A percentile compares a stretch with the other conserved stretches of the same genome.
Conservation (phyloP, 2,329 filamentous ascomycete species). For the Septoria petroselini region DNA sequence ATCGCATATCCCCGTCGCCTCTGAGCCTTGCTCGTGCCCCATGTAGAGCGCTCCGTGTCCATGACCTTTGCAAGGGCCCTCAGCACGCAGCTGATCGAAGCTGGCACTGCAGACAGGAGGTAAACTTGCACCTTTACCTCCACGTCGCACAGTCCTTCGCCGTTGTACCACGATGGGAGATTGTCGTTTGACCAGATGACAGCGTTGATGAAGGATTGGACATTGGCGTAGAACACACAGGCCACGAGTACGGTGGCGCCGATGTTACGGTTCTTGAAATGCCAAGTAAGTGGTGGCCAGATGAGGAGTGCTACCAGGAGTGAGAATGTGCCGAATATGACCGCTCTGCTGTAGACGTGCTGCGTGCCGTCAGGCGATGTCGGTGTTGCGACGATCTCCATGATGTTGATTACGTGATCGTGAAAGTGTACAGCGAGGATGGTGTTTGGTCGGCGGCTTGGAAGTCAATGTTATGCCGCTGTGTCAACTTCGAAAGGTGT, state of each 20-base stretch:
- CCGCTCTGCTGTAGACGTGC: slow-evolving; percentile 28
- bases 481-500: slow-evolving; percentile 14
- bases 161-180: slow-evolving; percentile 55
- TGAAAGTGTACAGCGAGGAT: background rate
- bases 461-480: background rate
- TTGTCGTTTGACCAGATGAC: slow-evolving; percentile 63
- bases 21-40: slow-evolving; percentile 51
- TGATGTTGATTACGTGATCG: background rate
- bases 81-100: slow-evolving; percentile 57
- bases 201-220: slow-evolving; percentile 59
- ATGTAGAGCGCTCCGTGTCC: slow-evolving; percentile 54
- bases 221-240: slow-evolving; percentile 56
- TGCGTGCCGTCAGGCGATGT: background rate
- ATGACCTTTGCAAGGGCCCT: slow-evolving; percentile 59
- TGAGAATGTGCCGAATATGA: slow-evolving; percentile 50
- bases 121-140: slow-evolving; percentile 58
- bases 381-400: background rate
- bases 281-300: slow-evolving; percentile 58
- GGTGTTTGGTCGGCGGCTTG: background rate
- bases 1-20: slow-evolving; percentile 48
- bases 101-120: slow-evolving; percentile 51
- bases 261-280: slow-evolving; percentile 60
- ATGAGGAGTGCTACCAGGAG: slow-evolving; percentile 52
- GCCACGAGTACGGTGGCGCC: slow-evolving; percentile 56
- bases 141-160: slow-evolving; percentile 62